Conservation (phyloP, 176 grass and related monocot species). For the Aegilops bicornis region DNA sequence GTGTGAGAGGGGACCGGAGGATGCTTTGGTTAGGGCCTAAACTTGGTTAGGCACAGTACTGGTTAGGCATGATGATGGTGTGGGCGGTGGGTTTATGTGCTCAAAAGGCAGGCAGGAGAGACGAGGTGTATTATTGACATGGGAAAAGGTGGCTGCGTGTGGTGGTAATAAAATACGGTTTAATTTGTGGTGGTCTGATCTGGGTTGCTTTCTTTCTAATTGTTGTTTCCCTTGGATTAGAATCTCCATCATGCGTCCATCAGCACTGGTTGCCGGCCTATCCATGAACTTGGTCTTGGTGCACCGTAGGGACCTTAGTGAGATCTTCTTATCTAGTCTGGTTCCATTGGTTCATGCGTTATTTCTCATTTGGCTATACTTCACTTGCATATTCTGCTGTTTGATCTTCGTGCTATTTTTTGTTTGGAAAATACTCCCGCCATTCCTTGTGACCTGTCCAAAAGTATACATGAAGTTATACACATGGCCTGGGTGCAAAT, state of each 20-base stretch:
- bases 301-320: slow-evolving; percentile 22
- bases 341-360: not conserved
- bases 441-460: not conserved
- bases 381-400: not conserved
- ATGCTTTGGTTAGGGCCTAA: slow-evolving; percentile 55
- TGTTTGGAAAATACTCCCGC: not conserved
- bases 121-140: slow-evolving; percentile 48
- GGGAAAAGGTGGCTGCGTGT: slow-evolving; percentile 41
- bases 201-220: slow-evolving; percentile 69
- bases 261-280: slow-evolving; percentile 1
- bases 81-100: slow-evolving; percentile 58
- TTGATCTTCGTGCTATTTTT: not conserved
- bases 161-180: slow-evolving; percentile 63
- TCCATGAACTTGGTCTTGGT: slow-evolving; percentile 44
- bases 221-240: slow-evolving; percentile 88
- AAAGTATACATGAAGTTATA: too few relatives aligned
- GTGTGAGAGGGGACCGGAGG: not conserved
- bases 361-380: not conserved
- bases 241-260: slow-evolving; percentile 82
- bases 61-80: slow-evolving; percentile 44
- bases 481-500: too few relatives aligned
- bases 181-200: slow-evolving; percentile 64
- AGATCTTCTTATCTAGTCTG: not conserved
- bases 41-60: slow-evolving; percentile 53
- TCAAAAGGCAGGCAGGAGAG: slow-evolving; percentile 43